phyloP scores from a whole-genome alignment of 345 rosid genomes.

The Erysimum cheiranthoides region DNA sequence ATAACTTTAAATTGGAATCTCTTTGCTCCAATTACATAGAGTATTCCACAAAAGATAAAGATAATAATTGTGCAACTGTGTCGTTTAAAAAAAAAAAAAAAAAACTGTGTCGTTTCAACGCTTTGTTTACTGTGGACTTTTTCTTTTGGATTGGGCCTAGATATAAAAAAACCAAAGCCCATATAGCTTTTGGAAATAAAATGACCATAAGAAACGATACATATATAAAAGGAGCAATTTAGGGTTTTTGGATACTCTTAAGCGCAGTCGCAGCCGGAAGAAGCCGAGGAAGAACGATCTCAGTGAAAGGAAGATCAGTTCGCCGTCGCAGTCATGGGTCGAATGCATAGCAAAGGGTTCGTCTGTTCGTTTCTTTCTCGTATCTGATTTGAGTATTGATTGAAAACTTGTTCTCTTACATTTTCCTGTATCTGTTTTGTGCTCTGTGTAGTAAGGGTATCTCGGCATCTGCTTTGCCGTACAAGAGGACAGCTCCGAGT shows the following conservation, averaged over 20 bases:
- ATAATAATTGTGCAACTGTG: not conserved
- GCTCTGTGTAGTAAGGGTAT: conserved; percentile 57
- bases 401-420: conserved; percentile 35
- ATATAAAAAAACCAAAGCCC: not conserved
- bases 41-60: not conserved
- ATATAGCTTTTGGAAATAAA: not conserved
- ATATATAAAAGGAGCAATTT: not conserved
- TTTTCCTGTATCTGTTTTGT: conserved; percentile 10
- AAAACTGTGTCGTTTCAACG: not conserved
- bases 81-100: no score
- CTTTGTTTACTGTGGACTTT: not conserved
- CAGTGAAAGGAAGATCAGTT: conserved; percentile 11
- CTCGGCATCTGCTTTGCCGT: conserved; percentile 81
- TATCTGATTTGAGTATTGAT: not conserved
- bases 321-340: conserved; percentile 53
- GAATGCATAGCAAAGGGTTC: conserved; percentile 64
- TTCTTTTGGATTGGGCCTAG: not conserved
- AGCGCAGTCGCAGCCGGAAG: conserved; percentile 32
- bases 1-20: not conserved
- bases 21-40: not conserved
- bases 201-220: not conserved
- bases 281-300: conserved; percentile 1
- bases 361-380: not conserved
- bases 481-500: conserved; percentile 75
- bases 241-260: not conserved